phyloP scores from a whole-genome alignment of 2,329 filamentous ascomycete genomes.

The Beauveria rudraprayagi region DNA sequence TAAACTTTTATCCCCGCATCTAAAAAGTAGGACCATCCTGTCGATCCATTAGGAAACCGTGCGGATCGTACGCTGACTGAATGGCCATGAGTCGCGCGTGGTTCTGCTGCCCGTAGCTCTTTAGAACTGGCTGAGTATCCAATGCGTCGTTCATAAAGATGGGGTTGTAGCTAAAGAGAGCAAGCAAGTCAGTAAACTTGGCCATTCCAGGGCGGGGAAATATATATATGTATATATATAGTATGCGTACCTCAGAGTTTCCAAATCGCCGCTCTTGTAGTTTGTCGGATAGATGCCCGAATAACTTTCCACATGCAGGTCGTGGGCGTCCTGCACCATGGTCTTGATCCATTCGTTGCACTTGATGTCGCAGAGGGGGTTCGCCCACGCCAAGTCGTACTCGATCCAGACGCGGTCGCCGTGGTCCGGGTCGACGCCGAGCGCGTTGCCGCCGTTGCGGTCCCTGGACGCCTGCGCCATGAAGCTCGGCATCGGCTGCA shows the following conservation, averaged over 20 bases:
- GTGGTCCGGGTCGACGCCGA: constrained; percentile 17
- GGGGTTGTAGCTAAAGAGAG: constrained; percentile 15
- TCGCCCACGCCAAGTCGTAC: constrained; percentile 22
- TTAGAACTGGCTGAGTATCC: constrained; percentile 13
- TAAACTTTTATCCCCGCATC: background rate
- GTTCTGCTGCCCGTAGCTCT: constrained; percentile 15
- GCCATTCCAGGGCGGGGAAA: no score
- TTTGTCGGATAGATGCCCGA: constrained; percentile 16
- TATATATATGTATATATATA: no score
- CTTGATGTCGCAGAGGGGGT: constrained; percentile 14
- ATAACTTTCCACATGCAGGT: constrained; percentile 13
- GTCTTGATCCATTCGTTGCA: constrained; percentile 13
- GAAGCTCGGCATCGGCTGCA: constrained; percentile 16
- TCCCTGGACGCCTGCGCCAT: constrained; percentile 14
- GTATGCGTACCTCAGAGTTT: constrained; percentile 12
- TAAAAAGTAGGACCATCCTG: constrained; percentile 7
- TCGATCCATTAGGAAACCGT: constrained; percentile 10
- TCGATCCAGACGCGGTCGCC: constrained; percentile 25
- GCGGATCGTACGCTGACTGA: constrained; percentile 14
- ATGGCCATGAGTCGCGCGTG: constrained; percentile 12
- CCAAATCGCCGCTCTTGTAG: constrained; percentile 16
- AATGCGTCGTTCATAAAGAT: constrained; percentile 20
- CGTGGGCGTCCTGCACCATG: constrained; percentile 11
- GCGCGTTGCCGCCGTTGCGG: constrained; percentile 16
- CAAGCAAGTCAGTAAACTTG: background rate